phyloP scores from a whole-genome alignment of 306 rosid species.

The Rosa persica region DNA sequence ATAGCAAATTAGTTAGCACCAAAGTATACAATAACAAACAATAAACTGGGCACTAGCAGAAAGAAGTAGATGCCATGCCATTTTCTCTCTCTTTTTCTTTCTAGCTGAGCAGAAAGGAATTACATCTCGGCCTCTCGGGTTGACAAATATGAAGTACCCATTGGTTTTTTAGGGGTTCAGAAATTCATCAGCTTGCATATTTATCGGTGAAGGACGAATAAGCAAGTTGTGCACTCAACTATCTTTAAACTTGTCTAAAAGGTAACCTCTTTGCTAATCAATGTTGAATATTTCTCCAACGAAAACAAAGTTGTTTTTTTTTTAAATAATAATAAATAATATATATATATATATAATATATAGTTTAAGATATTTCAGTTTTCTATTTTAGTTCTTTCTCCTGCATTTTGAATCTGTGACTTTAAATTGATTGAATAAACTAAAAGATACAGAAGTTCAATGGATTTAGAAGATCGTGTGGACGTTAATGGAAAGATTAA shows the following conservation, averaged over 20 bases:
- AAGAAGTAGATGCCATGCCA: not conserved
- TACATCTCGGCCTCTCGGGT: not conserved
- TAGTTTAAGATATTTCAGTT: not conserved
- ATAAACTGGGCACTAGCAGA: not conserved
- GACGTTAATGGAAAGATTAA: conserved; percentile 9
- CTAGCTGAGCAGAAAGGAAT: not conserved
- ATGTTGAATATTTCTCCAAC: not conserved
- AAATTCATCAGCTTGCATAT: not conserved
- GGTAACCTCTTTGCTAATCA: not conserved
- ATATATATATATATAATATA: too few relatives aligned
- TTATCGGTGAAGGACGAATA: not conserved
- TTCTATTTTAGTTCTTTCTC: not conserved
- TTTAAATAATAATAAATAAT: too few relatives aligned
- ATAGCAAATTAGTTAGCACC: conserved; percentile 6
- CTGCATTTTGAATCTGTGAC: not conserved
- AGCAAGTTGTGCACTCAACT: not conserved
- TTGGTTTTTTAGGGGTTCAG: not conserved
- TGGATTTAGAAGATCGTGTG: too few relatives aligned
- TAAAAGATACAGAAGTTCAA: not conserved
- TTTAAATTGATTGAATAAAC: not conserved
- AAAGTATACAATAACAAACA: not conserved
- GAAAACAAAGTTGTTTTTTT: too few relatives aligned
- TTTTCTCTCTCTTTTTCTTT: not conserved
- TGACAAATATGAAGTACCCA: not conserved
- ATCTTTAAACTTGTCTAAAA: not conserved